Evolutionary conservation across 768 basidiomycete species (phyloP), one percentile per base, ranked within the genome.

Genomic region (Rhizopogon vesiculosus): DNA sequence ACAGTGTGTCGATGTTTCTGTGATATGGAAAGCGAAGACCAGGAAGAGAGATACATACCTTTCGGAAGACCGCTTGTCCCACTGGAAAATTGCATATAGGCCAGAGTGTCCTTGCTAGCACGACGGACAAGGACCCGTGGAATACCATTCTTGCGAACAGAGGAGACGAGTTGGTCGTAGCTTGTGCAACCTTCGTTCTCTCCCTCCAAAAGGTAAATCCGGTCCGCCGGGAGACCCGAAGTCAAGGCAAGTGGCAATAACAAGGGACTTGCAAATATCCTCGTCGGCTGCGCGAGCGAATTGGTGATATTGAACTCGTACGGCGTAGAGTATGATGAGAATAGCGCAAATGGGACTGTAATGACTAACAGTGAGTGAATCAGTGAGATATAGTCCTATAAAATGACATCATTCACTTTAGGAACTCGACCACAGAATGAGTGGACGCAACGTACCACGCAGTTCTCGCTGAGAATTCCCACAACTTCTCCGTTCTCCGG

Each of bases 61-160:
- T 88, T 87, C 0, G 86, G 85, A 9, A 80, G 69, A 0, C 86
- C 86, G 59, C 77, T 86, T 0, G 86, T 88, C 18, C 86, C 86
- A 61, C 86, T 87, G 0, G 86, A 88, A 63, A 85, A 85, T 0
- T 86, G 72, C 6, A 87, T 72, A 63, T 87, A 87, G 1, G 83
- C 85, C 2, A 86, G 64, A 0, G 81, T 84, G 56, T 81, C 69
- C 54, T 74, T 74, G 16, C 59, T 68, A 0, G 77, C 84, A 0
- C 75, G 70, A 40, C 70, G 73, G 7, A 79, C 67, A 2, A 68
- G 65, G 1, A 76, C 61, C 5, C 68, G 58, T 4, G 77, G 72
- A 2, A 76, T 61, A 2, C 72, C 66, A 22, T 69, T 73, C 12
- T 58, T 61, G 42, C 66, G 66, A 15, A 74, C 75, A 19, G 65